These are phyloP conservation scores for Tephrocybe sp. DNA, from an alignment of 768 basidiomycete genomes.

Conservation along the genomic window DNA sequence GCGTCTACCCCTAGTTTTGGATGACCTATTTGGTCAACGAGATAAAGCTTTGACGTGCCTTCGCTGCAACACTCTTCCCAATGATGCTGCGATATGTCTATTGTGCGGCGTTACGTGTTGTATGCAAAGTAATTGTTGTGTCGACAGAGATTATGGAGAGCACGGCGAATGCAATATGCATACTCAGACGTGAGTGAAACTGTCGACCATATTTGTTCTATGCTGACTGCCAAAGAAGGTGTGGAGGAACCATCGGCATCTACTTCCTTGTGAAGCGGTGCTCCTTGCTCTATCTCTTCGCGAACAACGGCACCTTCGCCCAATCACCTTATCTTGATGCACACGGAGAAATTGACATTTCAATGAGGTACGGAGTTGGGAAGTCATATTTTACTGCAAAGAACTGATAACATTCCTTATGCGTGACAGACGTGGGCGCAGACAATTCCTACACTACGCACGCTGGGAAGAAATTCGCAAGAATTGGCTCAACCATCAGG, in stretches of 20 bases:
- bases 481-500: constrained; percentile 86
- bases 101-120: constrained; percentile 88
- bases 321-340: constrained; percentile 90
- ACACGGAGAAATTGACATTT: constrained; percentile 91
- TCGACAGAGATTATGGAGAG: constrained; percentile 59
- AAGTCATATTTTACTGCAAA: no score
- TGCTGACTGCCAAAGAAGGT: no score
- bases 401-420: neutral
- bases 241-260: constrained; percentile 85
- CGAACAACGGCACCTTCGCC: constrained; percentile 85
- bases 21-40: constrained; percentile 77
- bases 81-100: constrained; percentile 88
- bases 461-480: constrained; percentile 92
- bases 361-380: constrained; percentile 90
- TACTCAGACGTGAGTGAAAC: constrained; percentile 81
- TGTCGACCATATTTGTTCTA: no score
- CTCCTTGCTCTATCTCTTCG: constrained; percentile 85
- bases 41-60: constrained; percentile 74
- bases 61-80: constrained; percentile 76
- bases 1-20: constrained; percentile 77
- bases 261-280: constrained; percentile 94
- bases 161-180: constrained; percentile 96
- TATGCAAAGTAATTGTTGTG: constrained; percentile 91
- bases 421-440: constrained; percentile 69
- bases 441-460: constrained; percentile 82